These are phyloP conservation scores for Sistotremastrum suecicum DNA, from an alignment of 768 basidiomycete species.

Conservation along the genomic window DNA sequence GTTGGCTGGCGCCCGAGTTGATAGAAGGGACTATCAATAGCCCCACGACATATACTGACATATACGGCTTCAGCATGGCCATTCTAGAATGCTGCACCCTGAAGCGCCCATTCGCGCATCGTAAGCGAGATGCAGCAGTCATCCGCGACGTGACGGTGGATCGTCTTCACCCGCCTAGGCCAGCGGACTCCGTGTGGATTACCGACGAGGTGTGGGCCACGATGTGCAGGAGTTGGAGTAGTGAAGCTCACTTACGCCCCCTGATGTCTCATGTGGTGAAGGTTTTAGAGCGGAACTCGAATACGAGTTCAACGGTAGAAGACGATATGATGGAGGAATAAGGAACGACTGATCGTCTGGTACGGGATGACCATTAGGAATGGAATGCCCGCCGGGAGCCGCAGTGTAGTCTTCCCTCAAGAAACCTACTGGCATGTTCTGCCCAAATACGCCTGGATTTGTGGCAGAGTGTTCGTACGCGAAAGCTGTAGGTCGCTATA, in stretches of 20 bases:
- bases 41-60: constrained; percentile 35
- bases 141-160: constrained; percentile 28
- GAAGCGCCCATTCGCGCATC: constrained; percentile 35
- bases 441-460: too few relatives aligned
- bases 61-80: constrained; percentile 48
- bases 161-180: constrained; percentile 28
- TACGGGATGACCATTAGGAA: too few relatives aligned
- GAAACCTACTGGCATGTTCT: too few relatives aligned
- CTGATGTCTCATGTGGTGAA: not conserved
- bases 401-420: too few relatives aligned
- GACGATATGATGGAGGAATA: too few relatives aligned
- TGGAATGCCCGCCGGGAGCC: too few relatives aligned
- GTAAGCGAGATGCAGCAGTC: constrained; percentile 35
- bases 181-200: constrained; percentile 26
- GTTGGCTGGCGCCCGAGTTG: constrained; percentile 48
- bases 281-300: too few relatives aligned
- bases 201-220: constrained; percentile 34
- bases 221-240: constrained; percentile 33
- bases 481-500: too few relatives aligned
- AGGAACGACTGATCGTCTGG: too few relatives aligned
- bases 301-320: too few relatives aligned
- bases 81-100: constrained; percentile 43
- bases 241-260: constrained; percentile 2
- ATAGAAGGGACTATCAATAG: constrained; percentile 27
- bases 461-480: too few relatives aligned